phyloP scores from a whole-genome alignment of 1,284 basidiomycete genomes.

The Coriolopsis trogii region DNA sequence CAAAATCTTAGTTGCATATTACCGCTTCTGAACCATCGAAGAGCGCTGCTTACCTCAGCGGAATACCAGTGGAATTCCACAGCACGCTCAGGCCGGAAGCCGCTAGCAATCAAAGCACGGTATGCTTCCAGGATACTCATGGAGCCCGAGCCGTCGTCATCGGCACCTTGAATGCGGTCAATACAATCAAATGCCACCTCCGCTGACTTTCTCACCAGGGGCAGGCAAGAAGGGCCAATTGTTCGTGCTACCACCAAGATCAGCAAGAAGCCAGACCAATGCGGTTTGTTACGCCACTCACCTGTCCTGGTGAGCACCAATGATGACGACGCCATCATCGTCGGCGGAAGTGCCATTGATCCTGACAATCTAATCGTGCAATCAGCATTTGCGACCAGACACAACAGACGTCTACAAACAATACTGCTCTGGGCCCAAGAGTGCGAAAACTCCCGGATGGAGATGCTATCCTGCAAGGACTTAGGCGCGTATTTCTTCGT shows the following conservation, averaged over 20 bases:
- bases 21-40: constrained; percentile 7
- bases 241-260: constrained; percentile 61
- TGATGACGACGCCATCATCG: constrained; percentile 64
- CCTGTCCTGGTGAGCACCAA: constrained; percentile 93
- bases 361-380: constrained; percentile 56
- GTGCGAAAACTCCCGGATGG: constrained; percentile 82
- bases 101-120: constrained; percentile 77
- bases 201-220: constrained; percentile 58
- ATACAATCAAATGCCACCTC: constrained; percentile 1
- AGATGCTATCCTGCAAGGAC: constrained; percentile 58
- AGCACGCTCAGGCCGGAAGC: constrained; percentile 76
- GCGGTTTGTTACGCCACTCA: constrained; percentile 25
- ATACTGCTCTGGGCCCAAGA: constrained; percentile 93
- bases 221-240: constrained; percentile 88
- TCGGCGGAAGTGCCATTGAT: constrained; percentile 68
- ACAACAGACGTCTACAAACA: constrained; percentile 49
- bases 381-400: no score
- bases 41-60: constrained; percentile 64
- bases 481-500: constrained; percentile 63
- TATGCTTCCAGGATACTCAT: constrained; percentile 93
- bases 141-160: constrained; percentile 92
- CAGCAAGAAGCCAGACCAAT: constrained; percentile 6
- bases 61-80: constrained; percentile 98
- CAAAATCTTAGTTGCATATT: constrained; percentile 10
- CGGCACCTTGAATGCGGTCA: constrained; percentile 49